Evolutionary conservation across 164 flowering plant genomes (phyloP), one percentile per base, ranked within the genome.

Genomic region (Akebia trifoliata): DNA sequence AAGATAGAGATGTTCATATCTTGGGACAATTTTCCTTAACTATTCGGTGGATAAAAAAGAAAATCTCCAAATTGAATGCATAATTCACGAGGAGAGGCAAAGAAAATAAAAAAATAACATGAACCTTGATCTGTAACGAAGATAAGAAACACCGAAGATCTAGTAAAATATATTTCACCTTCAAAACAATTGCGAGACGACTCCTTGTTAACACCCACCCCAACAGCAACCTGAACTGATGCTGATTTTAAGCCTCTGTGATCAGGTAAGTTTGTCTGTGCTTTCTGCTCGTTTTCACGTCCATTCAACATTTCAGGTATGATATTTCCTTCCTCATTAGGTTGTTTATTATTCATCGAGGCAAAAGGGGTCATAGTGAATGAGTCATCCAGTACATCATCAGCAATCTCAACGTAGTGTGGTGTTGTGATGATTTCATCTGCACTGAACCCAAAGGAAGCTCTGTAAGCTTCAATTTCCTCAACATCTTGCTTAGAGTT

Each of bases 371-470:
- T 63, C 60, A 83, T 85, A 57, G 81, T 76, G 60, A 91, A 91
- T 11, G 94, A 80, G 44, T 78, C 95, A 22, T 90, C 97, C 65
- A 66, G 45, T 5, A 73, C 82, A 72, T 86, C 84, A 70, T 86
- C 90, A 49, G 91, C 72, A 24, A 85, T 85, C 75, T 92, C 96
- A 48, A 86, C 89, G 71, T 83, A 89, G 2, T 87, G 91, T 30
- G 79, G 64, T 18, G 96, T 83, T 29, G 77, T 77, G 60, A 83
- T 71, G 42, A 88, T 80, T 70, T 92, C 98, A 77, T 92, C 98
- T 31, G 98, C 98, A 75, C 98, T 92, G 75, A 92, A 92, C 50
- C 98, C 98, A 72, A 92, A 92, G 34, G 98, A 92, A 37, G 95
- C 98, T 67, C 98, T 72, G 67, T 89, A 92, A 57, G 98, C 96